Conservation (phyloP, 345 rosid species). For the Eucalyptus curtisii region DNA sequence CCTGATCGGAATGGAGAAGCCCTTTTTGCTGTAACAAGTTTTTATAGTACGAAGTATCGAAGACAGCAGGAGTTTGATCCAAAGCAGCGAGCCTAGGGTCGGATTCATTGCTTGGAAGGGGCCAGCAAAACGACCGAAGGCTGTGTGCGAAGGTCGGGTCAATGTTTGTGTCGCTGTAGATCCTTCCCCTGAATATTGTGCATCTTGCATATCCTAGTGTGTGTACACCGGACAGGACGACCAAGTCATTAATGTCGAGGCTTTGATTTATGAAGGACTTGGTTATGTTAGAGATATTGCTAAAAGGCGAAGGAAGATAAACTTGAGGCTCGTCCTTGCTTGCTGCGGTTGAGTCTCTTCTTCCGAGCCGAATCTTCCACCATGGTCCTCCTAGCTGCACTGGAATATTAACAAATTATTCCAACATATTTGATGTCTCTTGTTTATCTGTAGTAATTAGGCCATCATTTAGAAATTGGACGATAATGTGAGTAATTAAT, state of each 20-base stretch:
- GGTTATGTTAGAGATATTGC: not conserved
- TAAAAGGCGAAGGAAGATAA: not conserved
- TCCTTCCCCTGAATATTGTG: not conserved
- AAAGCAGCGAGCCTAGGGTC: not conserved
- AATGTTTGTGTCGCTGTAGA: not conserved
- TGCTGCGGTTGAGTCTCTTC: not conserved
- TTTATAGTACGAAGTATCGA: not conserved
- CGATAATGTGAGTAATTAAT: too few relatives aligned
- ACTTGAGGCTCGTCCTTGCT: not conserved
- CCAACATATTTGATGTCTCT: not conserved
- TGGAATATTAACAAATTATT: not conserved
- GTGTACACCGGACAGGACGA: not conserved
- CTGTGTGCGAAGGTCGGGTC: not conserved
- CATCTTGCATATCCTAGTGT: not conserved
- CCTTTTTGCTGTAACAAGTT: not conserved
- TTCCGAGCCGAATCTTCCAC: not conserved
- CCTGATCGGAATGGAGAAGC: not conserved
- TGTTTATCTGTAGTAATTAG: not conserved
- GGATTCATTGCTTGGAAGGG: not conserved
- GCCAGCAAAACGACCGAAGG: not conserved
- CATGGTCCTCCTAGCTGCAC: not conserved
- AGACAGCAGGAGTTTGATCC: not conserved
- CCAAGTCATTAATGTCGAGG: not conserved
- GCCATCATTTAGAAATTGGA: not conserved
- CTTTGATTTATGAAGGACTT: not conserved